Conservation (phyloP, 441 rosid genomes). For the Daphne laureola region DNA sequence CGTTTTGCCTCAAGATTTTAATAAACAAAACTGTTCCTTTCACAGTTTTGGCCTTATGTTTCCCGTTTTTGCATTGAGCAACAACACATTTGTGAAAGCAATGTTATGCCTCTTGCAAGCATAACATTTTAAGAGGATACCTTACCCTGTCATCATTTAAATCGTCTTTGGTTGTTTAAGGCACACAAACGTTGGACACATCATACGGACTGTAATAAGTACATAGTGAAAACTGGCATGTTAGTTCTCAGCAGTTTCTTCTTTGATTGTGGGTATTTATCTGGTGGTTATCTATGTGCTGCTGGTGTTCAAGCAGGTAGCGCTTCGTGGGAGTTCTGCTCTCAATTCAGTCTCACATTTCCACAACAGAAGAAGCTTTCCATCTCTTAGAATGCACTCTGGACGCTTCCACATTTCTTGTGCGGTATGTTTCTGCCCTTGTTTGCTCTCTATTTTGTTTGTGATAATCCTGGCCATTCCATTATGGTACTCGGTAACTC, state of each 20-base stretch:
- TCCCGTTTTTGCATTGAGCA: no score
- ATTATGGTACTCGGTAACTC: no score
- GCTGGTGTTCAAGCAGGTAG: slow-evolving; percentile 21
- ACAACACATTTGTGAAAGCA: no score
- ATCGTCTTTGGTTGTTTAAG: no score
- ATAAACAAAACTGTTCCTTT: no score
- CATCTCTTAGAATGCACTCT: slow-evolving; percentile 34
- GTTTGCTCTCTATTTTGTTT: neutral
- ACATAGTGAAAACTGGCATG: neutral
- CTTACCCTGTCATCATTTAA: no score
- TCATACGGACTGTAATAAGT: no score
- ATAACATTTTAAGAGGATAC: no score
- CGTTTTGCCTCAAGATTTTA: no score
- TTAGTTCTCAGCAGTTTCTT: neutral
- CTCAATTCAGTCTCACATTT: slow-evolving; percentile 34
- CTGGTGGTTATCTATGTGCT: neutral
- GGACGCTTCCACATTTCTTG: slow-evolving; percentile 30
- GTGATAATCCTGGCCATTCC: neutral
- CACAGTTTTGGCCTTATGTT: no score
- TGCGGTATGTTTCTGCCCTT: slow-evolving; percentile 29
- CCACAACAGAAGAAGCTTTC: slow-evolving; percentile 23
- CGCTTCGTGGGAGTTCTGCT: slow-evolving; percentile 24
- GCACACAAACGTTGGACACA: no score
- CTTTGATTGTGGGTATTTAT: slow-evolving; percentile 1
- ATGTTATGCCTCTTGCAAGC: no score